A percentile compares a stretch with the other conserved stretches of the same genome.
phyloP scores from a whole-genome alignment of 2,329 filamentous ascomycete genomes.

The Fusarium tanahbumbuense region DNA sequence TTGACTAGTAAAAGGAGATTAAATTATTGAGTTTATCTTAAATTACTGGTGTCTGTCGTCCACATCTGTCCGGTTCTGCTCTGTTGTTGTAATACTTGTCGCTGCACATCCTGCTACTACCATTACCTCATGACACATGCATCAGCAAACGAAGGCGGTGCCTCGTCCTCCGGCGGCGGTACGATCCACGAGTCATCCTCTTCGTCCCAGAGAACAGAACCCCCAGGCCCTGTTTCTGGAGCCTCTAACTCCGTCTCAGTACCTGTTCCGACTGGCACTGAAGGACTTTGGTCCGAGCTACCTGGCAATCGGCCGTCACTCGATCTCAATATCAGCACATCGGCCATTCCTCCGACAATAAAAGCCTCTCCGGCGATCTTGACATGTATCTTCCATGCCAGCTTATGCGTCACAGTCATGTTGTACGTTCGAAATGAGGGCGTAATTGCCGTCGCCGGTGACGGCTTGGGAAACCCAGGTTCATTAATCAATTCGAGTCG shows the following conservation, averaged over 20 bases:
- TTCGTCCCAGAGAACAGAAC: neutral
- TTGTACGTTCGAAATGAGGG: constrained; percentile 45
- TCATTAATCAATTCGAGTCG: neutral
- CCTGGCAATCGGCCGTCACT: neutral
- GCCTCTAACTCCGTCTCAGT: neutral
- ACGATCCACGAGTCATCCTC: constrained; percentile 15
- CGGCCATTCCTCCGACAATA: neutral
- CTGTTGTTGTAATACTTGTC: too few relatives aligned
- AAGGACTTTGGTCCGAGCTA: rapidly evolving
- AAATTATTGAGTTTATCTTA: too few relatives aligned
- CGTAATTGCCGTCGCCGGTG: neutral
- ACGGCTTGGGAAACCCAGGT: neutral
- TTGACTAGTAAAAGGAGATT: too few relatives aligned
- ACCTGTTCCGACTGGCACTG: rapidly evolving
- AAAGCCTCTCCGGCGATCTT: neutral
- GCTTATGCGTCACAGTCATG: constrained; percentile 38
- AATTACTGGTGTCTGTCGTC: too few relatives aligned
- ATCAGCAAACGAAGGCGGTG: constrained; percentile 4
- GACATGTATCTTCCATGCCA: constrained; percentile 31
- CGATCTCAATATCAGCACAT: neutral
- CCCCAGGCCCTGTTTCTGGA: rapidly evolving
- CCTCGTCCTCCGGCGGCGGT: neutral
- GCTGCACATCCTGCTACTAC: neutral
- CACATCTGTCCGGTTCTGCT: too few relatives aligned
- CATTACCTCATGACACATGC: neutral